Base-by-base conservation (phyloP, 2,329 filamentous ascomycete genomes). In the Colletotrichum destructivum region DNA sequence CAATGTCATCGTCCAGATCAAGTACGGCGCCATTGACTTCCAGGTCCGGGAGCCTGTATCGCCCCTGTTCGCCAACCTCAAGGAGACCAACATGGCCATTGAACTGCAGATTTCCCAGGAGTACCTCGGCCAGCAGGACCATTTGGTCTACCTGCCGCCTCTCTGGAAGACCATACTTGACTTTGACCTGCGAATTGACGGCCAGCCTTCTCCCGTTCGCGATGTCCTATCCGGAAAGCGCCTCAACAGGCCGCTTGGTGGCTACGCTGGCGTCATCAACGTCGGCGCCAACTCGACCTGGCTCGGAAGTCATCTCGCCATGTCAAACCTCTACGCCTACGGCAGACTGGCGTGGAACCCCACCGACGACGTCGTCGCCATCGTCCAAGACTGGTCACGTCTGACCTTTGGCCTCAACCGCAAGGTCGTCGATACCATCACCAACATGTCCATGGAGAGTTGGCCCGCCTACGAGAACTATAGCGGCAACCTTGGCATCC, bases 381-480 rank as follows among this genome's bases (percentile, higher is more conserved):
- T 93, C 3, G 81, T 93, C 0, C 81, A 90, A 75, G 89, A 91
- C 71, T 94, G 92, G 92, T 90, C 85, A n/a, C 85, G 88, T 3
- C 82, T 94, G 26, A 93, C 92, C 0, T 93, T 93, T 74, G 86
- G 88, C 2, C 79, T 84, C 13, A 85, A 91, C 68, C 78, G 78
- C 0, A 77, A 80, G 2, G 88, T 93, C n/a, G 74, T 91, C 56
- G 82, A 90, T 35, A 88, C 86, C 0, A 87, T 94, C 65, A 88
- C 86, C 1, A 78, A 88, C 16, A 89, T 94, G 79, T 91, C 89
- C 0, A 89, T 93, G 88, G 84, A 85, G 12, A 93, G 91, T 0
- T 93, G 92, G 92, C 89, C 89, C 0, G 88, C 91, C 0, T 93
- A 94, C 69, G 91, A 93, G 80, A 90, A 90, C 76, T 93, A 94